These are phyloP conservation scores for Aspergillus ellipticus DNA, from an alignment of 495 filamentous ascomycete species.

Conservation along the genomic window DNA sequence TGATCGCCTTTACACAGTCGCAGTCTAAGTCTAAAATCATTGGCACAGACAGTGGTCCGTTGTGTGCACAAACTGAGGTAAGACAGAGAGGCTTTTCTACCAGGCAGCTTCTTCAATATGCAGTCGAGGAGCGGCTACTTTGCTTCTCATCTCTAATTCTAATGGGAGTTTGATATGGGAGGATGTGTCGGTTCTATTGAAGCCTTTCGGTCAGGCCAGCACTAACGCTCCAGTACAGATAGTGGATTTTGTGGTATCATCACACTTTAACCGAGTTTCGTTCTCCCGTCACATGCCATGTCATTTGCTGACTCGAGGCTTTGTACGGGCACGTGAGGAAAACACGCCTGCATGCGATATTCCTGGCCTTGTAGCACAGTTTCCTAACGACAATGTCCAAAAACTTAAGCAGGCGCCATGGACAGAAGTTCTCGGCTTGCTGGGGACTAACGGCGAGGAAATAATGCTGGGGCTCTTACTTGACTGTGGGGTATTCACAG, in stretches of 20 bases:
- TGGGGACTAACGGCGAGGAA: conserved; percentile 73
- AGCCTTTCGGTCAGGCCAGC: neutral
- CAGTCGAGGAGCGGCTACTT: neutral
- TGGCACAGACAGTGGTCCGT: conserved; percentile 36
- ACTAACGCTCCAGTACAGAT: conserved; percentile 52
- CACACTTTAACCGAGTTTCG: conserved; percentile 60
- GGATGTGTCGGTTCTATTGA: neutral
- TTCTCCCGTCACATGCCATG: conserved; percentile 49
- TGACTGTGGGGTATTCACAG: conserved; percentile 71
- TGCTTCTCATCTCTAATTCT: neutral
- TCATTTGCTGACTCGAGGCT: conserved; percentile 79
- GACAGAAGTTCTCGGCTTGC: conserved; percentile 63
- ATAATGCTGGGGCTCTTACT: conserved; percentile 79
- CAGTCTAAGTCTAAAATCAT: conserved; percentile 23
- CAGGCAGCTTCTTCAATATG: neutral
- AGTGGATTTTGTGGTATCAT: conserved; percentile 77
- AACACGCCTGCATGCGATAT: conserved; percentile 38
- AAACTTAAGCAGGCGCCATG: conserved; percentile 68
- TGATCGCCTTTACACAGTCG: conserved; percentile 56
- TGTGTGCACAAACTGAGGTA: conserved; percentile 59
- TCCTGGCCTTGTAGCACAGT: conserved; percentile 50
- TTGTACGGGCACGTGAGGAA: conserved; percentile 42
- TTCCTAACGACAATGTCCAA: conserved; percentile 67
- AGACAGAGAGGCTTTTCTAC: neutral
- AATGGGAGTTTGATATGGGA: neutral